Percentiles rank a stretch among this genome's conserved stretches.
Conservation (phyloP, 306 rosid genomes). For the Quercus alba region DNA sequence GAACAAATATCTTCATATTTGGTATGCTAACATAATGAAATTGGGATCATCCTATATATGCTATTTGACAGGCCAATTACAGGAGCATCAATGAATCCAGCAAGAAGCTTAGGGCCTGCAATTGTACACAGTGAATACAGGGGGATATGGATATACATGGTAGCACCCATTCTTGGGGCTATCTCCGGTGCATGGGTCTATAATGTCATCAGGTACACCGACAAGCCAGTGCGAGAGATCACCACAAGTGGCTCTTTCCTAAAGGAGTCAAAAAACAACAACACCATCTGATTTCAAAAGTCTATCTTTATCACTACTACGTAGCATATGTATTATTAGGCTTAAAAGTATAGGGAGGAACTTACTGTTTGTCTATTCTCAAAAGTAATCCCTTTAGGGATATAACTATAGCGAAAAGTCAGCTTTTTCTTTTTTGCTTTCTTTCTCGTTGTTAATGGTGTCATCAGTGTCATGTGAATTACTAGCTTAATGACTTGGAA, state of each 20-base stretch:
- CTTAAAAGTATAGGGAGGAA: not conserved
- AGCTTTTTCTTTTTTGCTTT: no score
- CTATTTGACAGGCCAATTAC: constrained; percentile 50
- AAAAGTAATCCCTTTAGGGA: no score
- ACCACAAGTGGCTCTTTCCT: constrained; percentile 63
- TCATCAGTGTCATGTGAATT: no score
- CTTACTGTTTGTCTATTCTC: not conserved
- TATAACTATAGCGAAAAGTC: no score
- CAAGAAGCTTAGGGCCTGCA: constrained; percentile 83
- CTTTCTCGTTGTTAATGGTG: no score
- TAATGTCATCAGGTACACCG: constrained; percentile 51
- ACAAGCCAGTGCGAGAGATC: constrained; percentile 66
- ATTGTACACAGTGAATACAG: constrained; percentile 38
- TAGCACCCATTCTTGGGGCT: constrained; percentile 57
- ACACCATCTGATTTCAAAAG: not conserved
- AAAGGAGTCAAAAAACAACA: constrained; percentile 11
- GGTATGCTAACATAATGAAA: not conserved
- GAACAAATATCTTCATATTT: not conserved
- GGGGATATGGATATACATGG: constrained; percentile 66
- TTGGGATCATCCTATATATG: not conserved
- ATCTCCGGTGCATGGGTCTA: constrained; percentile 59
- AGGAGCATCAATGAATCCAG: constrained; percentile 97
- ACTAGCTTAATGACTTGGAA: no score
- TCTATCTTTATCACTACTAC: no score
- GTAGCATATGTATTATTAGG: not conserved